These are phyloP conservation scores for Triticum dicoccoides DNA, from an alignment of 176 grass and related monocot species.

Conservation along the genomic window DNA sequence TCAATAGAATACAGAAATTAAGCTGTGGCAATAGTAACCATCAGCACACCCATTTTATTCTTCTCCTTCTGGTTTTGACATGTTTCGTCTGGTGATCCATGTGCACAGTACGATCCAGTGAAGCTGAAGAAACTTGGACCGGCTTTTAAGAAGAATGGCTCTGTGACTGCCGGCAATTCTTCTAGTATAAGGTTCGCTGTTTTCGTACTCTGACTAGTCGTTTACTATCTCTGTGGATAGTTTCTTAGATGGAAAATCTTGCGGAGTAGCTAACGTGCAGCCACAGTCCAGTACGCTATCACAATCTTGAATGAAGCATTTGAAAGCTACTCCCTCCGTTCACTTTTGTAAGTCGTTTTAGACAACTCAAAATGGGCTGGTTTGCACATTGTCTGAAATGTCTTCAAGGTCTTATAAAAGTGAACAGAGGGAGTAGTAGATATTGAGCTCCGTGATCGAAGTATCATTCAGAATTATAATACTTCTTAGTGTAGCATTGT, in stretches of 20 bases:
- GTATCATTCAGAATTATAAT: background rate
- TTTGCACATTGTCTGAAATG: too few relatives aligned
- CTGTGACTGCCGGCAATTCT: slow-evolving; percentile 80
- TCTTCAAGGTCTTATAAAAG: too few relatives aligned
- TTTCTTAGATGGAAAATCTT: slow-evolving; percentile 5
- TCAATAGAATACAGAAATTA: background rate
- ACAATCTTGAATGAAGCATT: background rate
- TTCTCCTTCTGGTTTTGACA: background rate
- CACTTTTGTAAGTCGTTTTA: too few relatives aligned
- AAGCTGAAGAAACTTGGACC: slow-evolving; percentile 74
- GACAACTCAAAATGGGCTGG: too few relatives aligned
- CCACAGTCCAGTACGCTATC: background rate
- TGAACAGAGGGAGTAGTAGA: too few relatives aligned
- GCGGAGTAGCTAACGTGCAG: background rate
- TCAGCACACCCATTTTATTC: background rate
- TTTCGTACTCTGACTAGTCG: background rate
- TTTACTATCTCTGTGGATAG: background rate
- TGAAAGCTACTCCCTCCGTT: background rate
- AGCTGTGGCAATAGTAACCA: background rate
- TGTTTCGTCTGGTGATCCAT: slow-evolving; percentile 17
- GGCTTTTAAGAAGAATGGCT: slow-evolving; percentile 67
- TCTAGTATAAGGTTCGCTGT: slow-evolving; percentile 76
- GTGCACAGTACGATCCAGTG: slow-evolving; percentile 58
- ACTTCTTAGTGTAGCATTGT: background rate
- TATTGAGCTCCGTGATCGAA: too few relatives aligned